Percentiles rank a stretch among this genome's conserved stretches.
Conservation (phyloP, 352 stramenopile genomes). For the Thalassiosira pacifica region DNA sequence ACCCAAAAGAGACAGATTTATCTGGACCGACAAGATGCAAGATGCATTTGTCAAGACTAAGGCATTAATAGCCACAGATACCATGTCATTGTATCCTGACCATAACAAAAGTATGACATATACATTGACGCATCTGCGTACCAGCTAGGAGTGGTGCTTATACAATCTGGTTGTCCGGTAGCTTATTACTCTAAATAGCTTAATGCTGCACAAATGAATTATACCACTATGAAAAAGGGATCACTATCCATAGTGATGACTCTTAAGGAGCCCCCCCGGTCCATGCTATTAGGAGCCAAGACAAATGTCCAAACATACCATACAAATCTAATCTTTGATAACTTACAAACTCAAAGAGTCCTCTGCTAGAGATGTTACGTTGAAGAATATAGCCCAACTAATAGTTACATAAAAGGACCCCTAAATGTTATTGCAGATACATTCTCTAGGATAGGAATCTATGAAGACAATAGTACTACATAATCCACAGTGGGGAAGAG, state of each 20-base stretch:
- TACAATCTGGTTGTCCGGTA: slow-evolving; percentile 49
- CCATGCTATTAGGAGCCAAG: slow-evolving; percentile 42
- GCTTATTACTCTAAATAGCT: slow-evolving; percentile 65
- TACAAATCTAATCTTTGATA: slow-evolving; percentile 31
- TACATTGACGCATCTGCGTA: slow-evolving; percentile 62
- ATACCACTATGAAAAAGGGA: slow-evolving; percentile 66
- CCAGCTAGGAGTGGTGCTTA: slow-evolving; percentile 54
- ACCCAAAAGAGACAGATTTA: slow-evolving; percentile 2
- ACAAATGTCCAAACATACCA: slow-evolving; percentile 40
- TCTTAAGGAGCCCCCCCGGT: slow-evolving; percentile 35
- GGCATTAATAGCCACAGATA: slow-evolving; percentile 51
- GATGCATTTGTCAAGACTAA: slow-evolving; percentile 58
- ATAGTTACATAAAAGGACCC: slow-evolving; percentile 23
- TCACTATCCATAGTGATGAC: slow-evolving; percentile 54
- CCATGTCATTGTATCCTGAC: slow-evolving; percentile 62
- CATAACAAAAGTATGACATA: slow-evolving; percentile 65
- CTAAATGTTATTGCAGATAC: slow-evolving; percentile 34
- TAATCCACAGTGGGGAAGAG: background rate
- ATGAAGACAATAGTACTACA: background rate
- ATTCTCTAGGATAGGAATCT: slow-evolving; percentile 6
- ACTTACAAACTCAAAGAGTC: slow-evolving; percentile 7
- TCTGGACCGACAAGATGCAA: slow-evolving; percentile 25
- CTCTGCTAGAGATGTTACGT: slow-evolving; percentile 28
- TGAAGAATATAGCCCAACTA: slow-evolving; percentile 44
- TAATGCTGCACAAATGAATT: slow-evolving; percentile 49